Evolutionary conservation across 176 grass and related monocot genomes (phyloP), one percentile per base, ranked within the genome.

Genomic region (Melocanna baccifera): DNA sequence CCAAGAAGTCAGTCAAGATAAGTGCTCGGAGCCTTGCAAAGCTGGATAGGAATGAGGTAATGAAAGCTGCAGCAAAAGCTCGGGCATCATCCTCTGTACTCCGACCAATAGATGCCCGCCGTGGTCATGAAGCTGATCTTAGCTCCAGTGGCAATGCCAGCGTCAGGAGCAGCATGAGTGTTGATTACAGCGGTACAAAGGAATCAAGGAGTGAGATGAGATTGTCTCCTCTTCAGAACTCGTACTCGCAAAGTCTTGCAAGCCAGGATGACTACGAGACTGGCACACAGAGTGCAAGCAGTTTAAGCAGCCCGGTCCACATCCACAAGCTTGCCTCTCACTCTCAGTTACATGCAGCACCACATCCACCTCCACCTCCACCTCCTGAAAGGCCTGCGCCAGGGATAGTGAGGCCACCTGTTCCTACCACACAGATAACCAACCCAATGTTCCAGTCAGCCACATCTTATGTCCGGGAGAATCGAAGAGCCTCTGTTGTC

Each of bases 1-100:
- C 93, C 51, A 96, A 92, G 80, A 99, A 94, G 75, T 70, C 90
- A 59, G 93, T 99, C 25, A 99, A 99, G 76, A 92, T 96, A 51
- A 99, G 97, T 90, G 93, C 97, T 26, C 91, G 97, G 71, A 99
- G 94, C 81, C 97, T 99, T 12, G 97, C 93, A 70, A 99, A 99
- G 79, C 81, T 94, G n/a, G 93, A 99, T 40, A 90, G 84, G 39
- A 91, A 85, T 22, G 91, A 96, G 71, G 97, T 94, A 18, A 94
- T 99, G 76, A 89, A 88, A 81, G 97, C 97, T 67, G 97, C 97
- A 57, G 91, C 91, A 51, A 99, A 99, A 89, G 97, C 97, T 75
- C 88, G 97, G 43, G 97, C 97, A 43, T 96, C 93, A 51, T 99
- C 97, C 32, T 99, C 97, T 0, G 90, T 99, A 51, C 93, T 99